Percentiles rank a stretch among this genome's conserved stretches.
Evolutionary conservation across 192 early-diverging fungal species (phyloP).

Genomic region (Piromyces sp.): DNA sequence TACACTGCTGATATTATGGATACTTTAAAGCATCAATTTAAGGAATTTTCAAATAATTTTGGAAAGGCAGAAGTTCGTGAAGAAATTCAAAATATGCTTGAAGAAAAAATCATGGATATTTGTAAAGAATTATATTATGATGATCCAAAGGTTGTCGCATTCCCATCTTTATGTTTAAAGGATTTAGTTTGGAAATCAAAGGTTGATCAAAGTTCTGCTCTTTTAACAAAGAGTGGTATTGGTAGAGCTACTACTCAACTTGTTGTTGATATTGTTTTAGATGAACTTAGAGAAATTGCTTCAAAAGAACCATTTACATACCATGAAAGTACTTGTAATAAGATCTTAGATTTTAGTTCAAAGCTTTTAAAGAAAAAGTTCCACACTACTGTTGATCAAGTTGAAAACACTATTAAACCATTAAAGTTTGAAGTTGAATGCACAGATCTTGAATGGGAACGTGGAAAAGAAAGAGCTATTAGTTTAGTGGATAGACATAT

Average conservation of each 20-base stretch:
- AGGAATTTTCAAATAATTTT: conserved; percentile 78
- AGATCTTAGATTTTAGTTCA: conserved; percentile 65
- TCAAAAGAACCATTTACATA: conserved; percentile 63
- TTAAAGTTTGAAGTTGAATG: conserved; percentile 96
- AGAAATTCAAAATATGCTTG: conserved; percentile 81
- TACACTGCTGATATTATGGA: conserved; percentile 93
- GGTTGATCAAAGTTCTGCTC: conserved; percentile 61
- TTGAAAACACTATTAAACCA: conserved; percentile 97
- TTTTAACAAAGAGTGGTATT: conserved; percentile 85
- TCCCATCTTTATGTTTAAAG: conserved; percentile 31
- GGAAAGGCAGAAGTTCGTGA: conserved; percentile 83
- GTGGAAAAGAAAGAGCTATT: conserved; percentile 66
- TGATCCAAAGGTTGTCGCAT: conserved; percentile 46
- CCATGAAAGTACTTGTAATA: conserved; percentile 60
- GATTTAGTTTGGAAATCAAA: conserved; percentile 70
- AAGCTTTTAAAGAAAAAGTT: conserved; percentile 76
- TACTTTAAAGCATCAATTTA: conserved; percentile 80
- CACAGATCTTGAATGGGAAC: conserved; percentile 77
- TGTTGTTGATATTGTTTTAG: conserved; percentile 71
- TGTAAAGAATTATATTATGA: conserved; percentile 85
- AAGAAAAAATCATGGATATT: conserved; percentile 74
- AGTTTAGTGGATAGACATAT: conserved; percentile 62
- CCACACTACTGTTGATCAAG: conserved; percentile 81
- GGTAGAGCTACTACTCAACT: conserved; percentile 81
- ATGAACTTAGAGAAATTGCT: conserved; percentile 59